Conservation (phyloP, 345 rosid species). For the Camelina neglecta region DNA sequence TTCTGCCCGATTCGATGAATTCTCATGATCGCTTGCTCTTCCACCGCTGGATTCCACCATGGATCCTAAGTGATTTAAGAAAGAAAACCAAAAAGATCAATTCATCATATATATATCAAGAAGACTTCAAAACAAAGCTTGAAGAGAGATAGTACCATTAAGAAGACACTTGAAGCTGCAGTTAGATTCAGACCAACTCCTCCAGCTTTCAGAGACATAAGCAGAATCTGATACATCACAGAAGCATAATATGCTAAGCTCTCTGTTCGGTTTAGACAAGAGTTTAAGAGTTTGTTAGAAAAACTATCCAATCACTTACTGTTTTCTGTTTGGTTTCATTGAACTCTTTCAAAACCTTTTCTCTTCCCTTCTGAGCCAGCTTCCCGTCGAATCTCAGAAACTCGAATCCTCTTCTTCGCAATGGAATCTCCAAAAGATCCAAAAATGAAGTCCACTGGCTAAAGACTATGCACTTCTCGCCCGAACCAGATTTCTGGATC, state of each 20-base stretch:
- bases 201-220: conserved; percentile 74
- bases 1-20: conserved; percentile 72
- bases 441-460: conserved; percentile 80
- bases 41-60: conserved; percentile 83
- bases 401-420: conserved; percentile 52
- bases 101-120: conserved; percentile 3
- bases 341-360: conserved; percentile 64
- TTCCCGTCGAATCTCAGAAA: conserved; percentile 66
- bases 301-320: conserved; percentile 42
- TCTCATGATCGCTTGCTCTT: conserved; percentile 72
- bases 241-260: conserved; percentile 8
- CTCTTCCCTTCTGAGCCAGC: conserved; percentile 63
- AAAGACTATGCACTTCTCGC: conserved; percentile 68
- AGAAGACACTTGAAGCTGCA: conserved; percentile 67
- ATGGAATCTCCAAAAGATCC: conserved; percentile 65
- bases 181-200: conserved; percentile 75
- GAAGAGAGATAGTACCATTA: conserved; percentile 51
- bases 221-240: conserved; percentile 49
- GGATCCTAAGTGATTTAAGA: conserved; percentile 54
- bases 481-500: conserved; percentile 44
- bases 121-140: not conserved
- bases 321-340: conserved; percentile 58
- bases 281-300: not conserved
- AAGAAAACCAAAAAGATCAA: not conserved
- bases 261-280: conserved; percentile 1